Conservation (phyloP, 306 rosid genomes). For the Erythrophleum fordii region DNA sequence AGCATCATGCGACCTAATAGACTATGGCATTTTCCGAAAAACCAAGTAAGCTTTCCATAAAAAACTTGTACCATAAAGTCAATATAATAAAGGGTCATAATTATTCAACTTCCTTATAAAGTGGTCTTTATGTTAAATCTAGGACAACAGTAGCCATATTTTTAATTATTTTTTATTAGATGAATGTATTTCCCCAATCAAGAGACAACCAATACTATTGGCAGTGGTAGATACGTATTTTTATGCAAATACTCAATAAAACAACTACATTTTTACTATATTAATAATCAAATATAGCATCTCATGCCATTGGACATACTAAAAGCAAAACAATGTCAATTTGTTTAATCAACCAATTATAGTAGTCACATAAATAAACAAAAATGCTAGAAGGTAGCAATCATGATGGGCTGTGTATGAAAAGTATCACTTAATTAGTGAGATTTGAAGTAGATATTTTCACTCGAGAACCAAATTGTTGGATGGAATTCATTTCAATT, state of each 20-base stretch:
- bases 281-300: neutral
- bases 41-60: neutral
- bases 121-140: constrained; percentile 20
- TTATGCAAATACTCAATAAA: neutral
- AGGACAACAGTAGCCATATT: neutral
- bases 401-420: neutral
- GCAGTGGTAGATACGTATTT: neutral
- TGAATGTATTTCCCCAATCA: neutral
- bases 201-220: neutral
- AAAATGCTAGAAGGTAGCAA: neutral
- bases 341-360: constrained; percentile 1
- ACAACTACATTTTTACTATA: neutral
- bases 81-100: too few species aligned
- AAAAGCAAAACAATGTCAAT: constrained; percentile 19
- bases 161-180: neutral
- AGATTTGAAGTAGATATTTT: neutral
- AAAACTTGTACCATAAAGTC: neutral
- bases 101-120: constrained; percentile 5
- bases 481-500: neutral
- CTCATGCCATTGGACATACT: neutral
- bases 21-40: neutral
- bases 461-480: neutral
- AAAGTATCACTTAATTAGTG: neutral
- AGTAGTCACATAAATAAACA: neutral
- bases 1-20: constrained; percentile 3